A percentile compares a stretch with the other conserved stretches of the same genome.
These are phyloP conservation scores for Nemania sp. DNA, from an alignment of 2,329 filamentous ascomycete species.

Conservation along the genomic window DNA sequence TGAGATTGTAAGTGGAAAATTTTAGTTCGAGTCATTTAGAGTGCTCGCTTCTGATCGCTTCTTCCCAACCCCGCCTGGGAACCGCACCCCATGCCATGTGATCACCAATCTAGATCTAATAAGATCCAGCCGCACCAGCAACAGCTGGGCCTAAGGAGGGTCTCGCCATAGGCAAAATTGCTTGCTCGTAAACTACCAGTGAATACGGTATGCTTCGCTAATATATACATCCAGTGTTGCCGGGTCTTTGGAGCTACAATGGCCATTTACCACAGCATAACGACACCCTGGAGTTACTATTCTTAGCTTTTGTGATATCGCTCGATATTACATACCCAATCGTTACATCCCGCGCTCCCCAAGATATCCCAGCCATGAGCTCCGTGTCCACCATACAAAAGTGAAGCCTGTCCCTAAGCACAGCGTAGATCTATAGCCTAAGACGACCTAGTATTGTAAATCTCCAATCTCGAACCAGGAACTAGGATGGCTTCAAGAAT, in stretches of 20 bases:
- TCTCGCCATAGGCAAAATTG: constrained; percentile 22
- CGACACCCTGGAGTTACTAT: constrained; percentile 20
- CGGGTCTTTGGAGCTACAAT: constrained; percentile 24
- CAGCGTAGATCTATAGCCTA: constrained; percentile 4
- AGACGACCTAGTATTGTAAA: not conserved
- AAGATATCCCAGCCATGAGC: not conserved
- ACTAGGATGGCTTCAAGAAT: constrained; percentile 38
- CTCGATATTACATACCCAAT: constrained; percentile 19
- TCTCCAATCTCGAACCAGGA: not conserved
- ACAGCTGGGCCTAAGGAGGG: constrained; percentile 8
- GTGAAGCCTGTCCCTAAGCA: constrained; percentile 2
- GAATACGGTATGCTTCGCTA: constrained; percentile 15
- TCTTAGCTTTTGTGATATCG: constrained; percentile 28
- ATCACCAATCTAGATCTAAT: constrained; percentile 19
- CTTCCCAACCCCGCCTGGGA: not conserved
- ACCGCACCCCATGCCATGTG: constrained; percentile 1
- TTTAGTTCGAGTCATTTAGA: not conserved
- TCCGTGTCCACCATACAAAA: constrained; percentile 17
- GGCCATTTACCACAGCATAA: constrained; percentile 5
- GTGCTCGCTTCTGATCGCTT: not conserved
- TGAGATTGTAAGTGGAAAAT: too few relatives aligned
- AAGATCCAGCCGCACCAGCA: constrained; percentile 8
- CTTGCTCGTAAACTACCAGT: not conserved
- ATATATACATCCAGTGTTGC: constrained; percentile 8
- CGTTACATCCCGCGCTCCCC: not conserved